Evolutionary conservation across 2,329 filamentous ascomycete genomes (phyloP), one percentile per base, ranked within the genome.

Genomic region (Monilinia fructicola): DNA sequence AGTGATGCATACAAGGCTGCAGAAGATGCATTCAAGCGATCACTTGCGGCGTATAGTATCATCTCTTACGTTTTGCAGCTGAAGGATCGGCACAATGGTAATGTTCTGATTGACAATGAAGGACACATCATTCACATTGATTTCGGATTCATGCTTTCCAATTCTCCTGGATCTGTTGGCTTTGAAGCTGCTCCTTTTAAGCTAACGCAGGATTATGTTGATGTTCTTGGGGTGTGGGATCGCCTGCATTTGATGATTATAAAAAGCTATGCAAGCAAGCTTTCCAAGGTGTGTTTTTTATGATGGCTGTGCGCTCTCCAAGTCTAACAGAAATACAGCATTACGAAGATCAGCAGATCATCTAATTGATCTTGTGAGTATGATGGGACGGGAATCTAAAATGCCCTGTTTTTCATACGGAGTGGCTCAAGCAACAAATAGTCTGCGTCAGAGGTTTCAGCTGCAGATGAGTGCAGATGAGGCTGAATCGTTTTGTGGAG

Each of bases 101-200:
- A 95, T 74, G 90, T 95, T 18, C 83, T 95, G 68, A 90, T 95
- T 73, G 91, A 94, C 77, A 92, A 90, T 73, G 89, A 92, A 76
- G 91, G 91, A 12, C 91, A 95, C 75, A 93, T 94, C 66, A 88
- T 95, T 68, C 91, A 95, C 76, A 95, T 95, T 69, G 91, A 95
- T 78, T 95, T 95, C 77, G 91, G 91, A 65, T 95, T 95, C 77
- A 94, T 95, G 90, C 82, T 95, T 44, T 93, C 90, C 56, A 95
- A 95, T 77, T 93, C 90, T 1, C 91, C 91, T 0, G 91, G 91
- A 0, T 90, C 88, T 11, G 91, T 95, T 75, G 91, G 90, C 2
- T 95, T 95, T 73, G 91, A 95, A 78, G 91, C 91, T 18, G 91
- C 91, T 5, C 91, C 91, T 0, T 95, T 95, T 79, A 95, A 95